Evolutionary conservation across 495 filamentous ascomycete species (phyloP), one percentile per base, ranked within the genome.

Genomic region (Aspergillus kassunensis): DNA sequence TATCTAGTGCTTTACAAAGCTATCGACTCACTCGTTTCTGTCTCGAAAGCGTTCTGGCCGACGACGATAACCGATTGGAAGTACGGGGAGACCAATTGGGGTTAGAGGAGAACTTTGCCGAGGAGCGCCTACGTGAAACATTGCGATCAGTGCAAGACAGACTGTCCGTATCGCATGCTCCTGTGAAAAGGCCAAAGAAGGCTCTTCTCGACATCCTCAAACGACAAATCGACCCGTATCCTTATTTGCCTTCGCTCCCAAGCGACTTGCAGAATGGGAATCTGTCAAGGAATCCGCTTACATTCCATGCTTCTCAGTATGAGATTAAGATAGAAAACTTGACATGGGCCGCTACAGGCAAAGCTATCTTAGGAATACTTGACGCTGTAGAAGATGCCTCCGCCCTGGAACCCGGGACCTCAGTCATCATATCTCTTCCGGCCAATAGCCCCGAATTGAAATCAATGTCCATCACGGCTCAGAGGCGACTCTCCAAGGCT

Each of bases 41-140:
- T 56, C 72, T 97, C 15, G 93, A 99, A 64, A 88, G 91, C 49
- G 89, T 93, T 7, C 76, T 97, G 30, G 91, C 95, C 56, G 79
- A 88, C 49, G 90, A 95, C 58, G 89, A 95, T 24, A 75, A 80
- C 29, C 77, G 85, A 4, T 75, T 85, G 2, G 82, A 88, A 37
- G 76, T 81, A 7, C 82, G 86, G 36, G 77, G 88, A 10, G 85
- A 91, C 39, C 84, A 89, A 6, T 78, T 90, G 3, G 89, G 89
- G 2, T 69, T 97, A 21, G 91, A 96, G 49, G 91, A 96, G 61
- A 83, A 80, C 3, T 86, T 95, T 53, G 90, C 92, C 1, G 83
- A 82, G 27, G 84, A 93, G 54, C 83, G 92, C 53, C 71, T 98
- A 39, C 83, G 82, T 47, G 75, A 80, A 20, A 75, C 87, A 3